Percentiles rank a stretch among this genome's conserved stretches.
Conservation (phyloP, 371 early-diverging fungal genomes). For the Syncephalastrum monosporum region DNA sequence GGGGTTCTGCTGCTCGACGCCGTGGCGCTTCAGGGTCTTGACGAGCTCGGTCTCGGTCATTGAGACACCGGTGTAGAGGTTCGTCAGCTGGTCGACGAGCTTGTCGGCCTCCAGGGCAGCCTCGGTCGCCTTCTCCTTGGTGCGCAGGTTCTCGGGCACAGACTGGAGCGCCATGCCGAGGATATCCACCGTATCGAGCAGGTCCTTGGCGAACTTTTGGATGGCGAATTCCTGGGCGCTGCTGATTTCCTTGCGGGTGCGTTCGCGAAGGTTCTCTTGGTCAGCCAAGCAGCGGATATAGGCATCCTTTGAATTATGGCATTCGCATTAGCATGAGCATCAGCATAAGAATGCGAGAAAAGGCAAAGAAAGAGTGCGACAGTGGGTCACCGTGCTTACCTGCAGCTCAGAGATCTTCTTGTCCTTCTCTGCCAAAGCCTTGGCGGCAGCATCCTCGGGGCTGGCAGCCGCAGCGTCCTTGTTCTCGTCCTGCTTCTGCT, state of each 20-base stretch:
- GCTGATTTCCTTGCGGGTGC: slow-evolving; percentile 86
- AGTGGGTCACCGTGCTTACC: slow-evolving; percentile 40
- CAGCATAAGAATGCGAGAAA: too few species aligned
- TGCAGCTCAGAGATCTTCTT: slow-evolving; percentile 79
- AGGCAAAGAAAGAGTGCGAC: too few species aligned
- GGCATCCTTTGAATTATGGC: slow-evolving; percentile 48
- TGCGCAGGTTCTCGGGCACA: slow-evolving; percentile 58
- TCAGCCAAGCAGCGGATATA: slow-evolving; percentile 94
- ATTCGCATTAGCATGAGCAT: neutral
- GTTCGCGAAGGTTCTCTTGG: slow-evolving; percentile 90
- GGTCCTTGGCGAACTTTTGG: slow-evolving; percentile 96
- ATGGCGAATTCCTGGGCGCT: slow-evolving; percentile 84
- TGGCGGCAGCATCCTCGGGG: slow-evolving; percentile 25
- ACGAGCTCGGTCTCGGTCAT: slow-evolving; percentile 89
- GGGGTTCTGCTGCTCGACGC: slow-evolving; percentile 81
- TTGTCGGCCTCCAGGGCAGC: slow-evolving; percentile 46
- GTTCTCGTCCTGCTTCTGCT: slow-evolving; percentile 3
- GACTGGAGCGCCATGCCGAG: slow-evolving; percentile 84
- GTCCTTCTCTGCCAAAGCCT: slow-evolving; percentile 69
- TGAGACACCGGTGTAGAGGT: slow-evolving; percentile 85
- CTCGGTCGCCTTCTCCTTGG: slow-evolving; percentile 26
- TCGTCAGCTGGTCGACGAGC: slow-evolving; percentile 65
- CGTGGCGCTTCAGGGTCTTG: slow-evolving; percentile 87
- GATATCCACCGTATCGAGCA: slow-evolving; percentile 92
- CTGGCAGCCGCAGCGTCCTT: slow-evolving; percentile 21